These are phyloP conservation scores for Stagonosporopsis cucurbitacearum DNA, from an alignment of 2,329 filamentous ascomycete genomes.

Conservation along the genomic window DNA sequence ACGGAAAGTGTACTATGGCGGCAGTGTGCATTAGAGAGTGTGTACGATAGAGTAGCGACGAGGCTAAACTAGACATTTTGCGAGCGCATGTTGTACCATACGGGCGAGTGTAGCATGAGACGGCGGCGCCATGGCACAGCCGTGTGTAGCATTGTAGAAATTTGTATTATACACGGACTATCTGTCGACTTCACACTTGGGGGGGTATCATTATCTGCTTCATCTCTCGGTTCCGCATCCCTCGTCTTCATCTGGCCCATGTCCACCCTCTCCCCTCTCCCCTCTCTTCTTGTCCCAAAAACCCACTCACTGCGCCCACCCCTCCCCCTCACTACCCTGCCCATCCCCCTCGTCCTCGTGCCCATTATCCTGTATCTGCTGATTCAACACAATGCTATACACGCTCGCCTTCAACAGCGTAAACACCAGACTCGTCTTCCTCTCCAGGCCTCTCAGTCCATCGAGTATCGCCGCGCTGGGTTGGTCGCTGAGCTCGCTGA, in stretches of 20 bases:
- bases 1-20: conserved; percentile 95
- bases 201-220: conserved; percentile 7
- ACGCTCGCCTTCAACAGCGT: conserved; percentile 97
- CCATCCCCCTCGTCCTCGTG: conserved; percentile 26
- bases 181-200: conserved; percentile 15
- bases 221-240: no score
- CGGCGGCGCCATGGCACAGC: neutral
- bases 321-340: conserved; percentile 33
- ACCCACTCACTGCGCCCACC: conserved; percentile 1
- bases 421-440: conserved; percentile 94
- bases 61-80: neutral
- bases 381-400: conserved; percentile 97
- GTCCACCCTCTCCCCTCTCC: neutral
- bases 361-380: conserved; percentile 65
- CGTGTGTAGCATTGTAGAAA: conserved; percentile 23
- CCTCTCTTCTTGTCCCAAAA: neutral
- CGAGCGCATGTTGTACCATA: neutral
- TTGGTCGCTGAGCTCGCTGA: conserved; percentile 70
- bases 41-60: conserved; percentile 2
- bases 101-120: conserved; percentile 19
- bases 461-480: conserved; percentile 78
- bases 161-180: conserved; percentile 30
- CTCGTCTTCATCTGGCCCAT: no score
- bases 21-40: conserved; percentile 52
- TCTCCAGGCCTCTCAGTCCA: conserved; percentile 83